Percentiles rank a stretch among this genome's conserved stretches.
Conservation (phyloP, 2,329 filamentous ascomycete genomes). For the Penicillium aurantiogriseum region DNA sequence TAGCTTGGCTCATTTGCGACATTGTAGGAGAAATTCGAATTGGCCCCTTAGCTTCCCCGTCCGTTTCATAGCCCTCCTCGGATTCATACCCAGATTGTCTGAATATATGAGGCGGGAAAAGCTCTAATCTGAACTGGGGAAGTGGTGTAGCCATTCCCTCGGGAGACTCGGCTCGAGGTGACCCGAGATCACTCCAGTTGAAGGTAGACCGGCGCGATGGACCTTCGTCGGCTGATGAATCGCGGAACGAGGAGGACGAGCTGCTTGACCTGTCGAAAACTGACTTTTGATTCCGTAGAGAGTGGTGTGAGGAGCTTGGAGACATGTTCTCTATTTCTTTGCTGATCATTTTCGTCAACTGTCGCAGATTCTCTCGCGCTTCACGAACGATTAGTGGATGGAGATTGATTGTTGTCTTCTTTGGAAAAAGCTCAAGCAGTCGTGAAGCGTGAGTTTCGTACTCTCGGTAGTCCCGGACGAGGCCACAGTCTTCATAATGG, state of each 20-base stretch:
- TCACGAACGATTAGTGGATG: slow-evolving; percentile 29
- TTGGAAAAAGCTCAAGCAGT: slow-evolving; percentile 41
- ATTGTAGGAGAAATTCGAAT: slow-evolving; percentile 29
- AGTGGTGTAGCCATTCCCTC: slow-evolving; percentile 27
- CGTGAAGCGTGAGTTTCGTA: slow-evolving; percentile 48
- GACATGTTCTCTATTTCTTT: slow-evolving; percentile 45
- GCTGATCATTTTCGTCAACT: slow-evolving; percentile 38
- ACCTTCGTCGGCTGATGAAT: slow-evolving; percentile 41
- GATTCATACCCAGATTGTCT: slow-evolving; percentile 23
- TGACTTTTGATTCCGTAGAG: slow-evolving; percentile 39
- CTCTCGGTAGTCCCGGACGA: slow-evolving; percentile 49
- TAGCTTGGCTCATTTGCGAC: slow-evolving; percentile 33
- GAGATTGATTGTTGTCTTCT: slow-evolving; percentile 27
- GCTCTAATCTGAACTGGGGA: slow-evolving; percentile 29
- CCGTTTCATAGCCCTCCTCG: slow-evolving; percentile 37
- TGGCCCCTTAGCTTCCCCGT: slow-evolving; percentile 30
- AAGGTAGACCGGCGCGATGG: slow-evolving; percentile 35
- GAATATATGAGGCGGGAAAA: slow-evolving; percentile 38
- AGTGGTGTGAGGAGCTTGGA: slow-evolving; percentile 44
- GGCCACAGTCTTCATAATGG: slow-evolving; percentile 36
- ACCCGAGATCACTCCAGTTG: slow-evolving; percentile 31
- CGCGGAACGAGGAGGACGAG: slow-evolving; percentile 44
- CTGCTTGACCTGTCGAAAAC: slow-evolving; percentile 50
- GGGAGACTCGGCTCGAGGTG: slow-evolving; percentile 36
- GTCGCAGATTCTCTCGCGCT: slow-evolving; percentile 36